phyloP scores from a whole-genome alignment of 1,284 basidiomycete species.

The Takashimella koratensis region DNA sequence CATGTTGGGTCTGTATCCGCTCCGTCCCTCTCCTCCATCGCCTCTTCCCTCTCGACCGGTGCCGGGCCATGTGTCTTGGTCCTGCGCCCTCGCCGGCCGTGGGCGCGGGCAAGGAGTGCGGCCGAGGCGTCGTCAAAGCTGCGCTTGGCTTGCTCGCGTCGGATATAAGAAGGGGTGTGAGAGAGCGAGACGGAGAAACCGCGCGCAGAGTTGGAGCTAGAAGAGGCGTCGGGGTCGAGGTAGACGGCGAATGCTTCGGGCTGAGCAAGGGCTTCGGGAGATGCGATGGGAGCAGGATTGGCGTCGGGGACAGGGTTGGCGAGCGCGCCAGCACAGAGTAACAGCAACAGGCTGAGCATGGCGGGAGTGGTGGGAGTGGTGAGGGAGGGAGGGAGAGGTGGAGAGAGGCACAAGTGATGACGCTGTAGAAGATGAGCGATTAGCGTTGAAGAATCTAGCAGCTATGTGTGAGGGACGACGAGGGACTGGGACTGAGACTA shows the following conservation, averaged over 20 bases:
- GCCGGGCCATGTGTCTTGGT: background rate
- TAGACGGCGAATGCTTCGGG: slow-evolving; percentile 6
- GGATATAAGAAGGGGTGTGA: slow-evolving; percentile 15
- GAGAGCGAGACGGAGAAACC: slow-evolving; percentile 26
- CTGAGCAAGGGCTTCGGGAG: slow-evolving; percentile 6
- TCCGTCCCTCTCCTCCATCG: slow-evolving; percentile 16
- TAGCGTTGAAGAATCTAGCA: background rate
- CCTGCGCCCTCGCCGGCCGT: background rate
- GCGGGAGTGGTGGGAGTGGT: background rate
- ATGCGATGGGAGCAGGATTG: slow-evolving; percentile 13
- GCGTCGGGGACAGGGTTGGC: slow-evolving; percentile 19
- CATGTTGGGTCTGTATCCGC: slow-evolving; percentile 12
- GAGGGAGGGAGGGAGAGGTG: background rate
- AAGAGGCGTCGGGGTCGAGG: background rate
- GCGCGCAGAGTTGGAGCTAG: slow-evolving; percentile 5
- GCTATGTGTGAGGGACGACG: too few relatives aligned
- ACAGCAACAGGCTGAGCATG: slow-evolving; percentile 20
- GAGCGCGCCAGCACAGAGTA: slow-evolving; percentile 10
- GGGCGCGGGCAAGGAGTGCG: too few relatives aligned
- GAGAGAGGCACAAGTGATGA: too few relatives aligned
- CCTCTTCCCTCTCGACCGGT: slow-evolving; percentile 1
- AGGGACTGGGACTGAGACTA: too few relatives aligned
- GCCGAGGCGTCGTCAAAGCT: background rate
- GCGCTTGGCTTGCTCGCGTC: slow-evolving; percentile 24
- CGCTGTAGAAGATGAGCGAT: background rate